These are phyloP conservation scores for Arthrobotrys iridis DNA, from an alignment of 2,329 filamentous ascomycete genomes.

Conservation along the genomic window DNA sequence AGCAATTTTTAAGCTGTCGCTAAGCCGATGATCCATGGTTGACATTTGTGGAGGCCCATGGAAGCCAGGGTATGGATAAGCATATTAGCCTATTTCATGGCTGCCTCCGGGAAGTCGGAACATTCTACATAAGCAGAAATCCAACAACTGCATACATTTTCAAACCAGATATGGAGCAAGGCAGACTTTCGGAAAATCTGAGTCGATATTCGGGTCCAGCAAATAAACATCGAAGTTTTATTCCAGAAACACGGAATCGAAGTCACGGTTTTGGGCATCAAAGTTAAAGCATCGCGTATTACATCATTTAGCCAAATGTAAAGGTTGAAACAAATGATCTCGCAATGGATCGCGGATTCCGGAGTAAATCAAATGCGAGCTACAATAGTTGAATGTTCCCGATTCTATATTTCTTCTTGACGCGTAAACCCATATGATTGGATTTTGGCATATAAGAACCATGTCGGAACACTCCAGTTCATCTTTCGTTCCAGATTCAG, in stretches of 20 bases:
- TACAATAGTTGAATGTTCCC: background rate
- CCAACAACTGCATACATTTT: background rate
- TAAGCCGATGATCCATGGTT: background rate
- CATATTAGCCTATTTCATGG: background rate
- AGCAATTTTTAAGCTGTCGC: background rate
- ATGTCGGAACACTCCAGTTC: background rate
- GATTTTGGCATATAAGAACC: background rate
- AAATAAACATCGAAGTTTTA: too few species aligned
- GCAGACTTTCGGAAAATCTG: background rate
- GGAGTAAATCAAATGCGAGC: too few species aligned
- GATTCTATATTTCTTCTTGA: background rate
- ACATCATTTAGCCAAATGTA: too few species aligned
- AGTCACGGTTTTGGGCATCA: background rate
- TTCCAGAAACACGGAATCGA: background rate
- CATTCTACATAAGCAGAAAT: too few species aligned
- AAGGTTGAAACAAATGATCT: too few species aligned
- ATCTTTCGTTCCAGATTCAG: background rate
- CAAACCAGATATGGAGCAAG: background rate
- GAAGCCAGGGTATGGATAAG: background rate
- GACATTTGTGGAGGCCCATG: background rate
- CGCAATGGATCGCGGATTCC: too few species aligned
- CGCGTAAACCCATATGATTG: background rate
- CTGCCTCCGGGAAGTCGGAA: background rate
- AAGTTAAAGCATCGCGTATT: background rate
- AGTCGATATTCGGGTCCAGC: too few species aligned